phyloP scores from a whole-genome alignment of 495 filamentous ascomycete species.

The Xylaria intraflava region DNA sequence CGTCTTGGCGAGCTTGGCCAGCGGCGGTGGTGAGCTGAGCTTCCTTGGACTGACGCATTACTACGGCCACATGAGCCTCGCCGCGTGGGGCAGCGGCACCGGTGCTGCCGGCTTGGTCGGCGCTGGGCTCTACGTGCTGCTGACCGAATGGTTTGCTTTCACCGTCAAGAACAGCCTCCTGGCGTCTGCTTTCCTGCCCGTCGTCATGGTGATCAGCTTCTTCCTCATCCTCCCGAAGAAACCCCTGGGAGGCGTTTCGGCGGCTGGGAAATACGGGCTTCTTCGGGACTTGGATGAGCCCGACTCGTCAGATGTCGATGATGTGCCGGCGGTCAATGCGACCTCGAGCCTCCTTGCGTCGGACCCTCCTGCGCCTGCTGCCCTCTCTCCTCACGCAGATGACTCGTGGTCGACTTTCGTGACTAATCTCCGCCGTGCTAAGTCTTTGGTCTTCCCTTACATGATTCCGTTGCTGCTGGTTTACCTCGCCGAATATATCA shows the following conservation, averaged over 20 bases:
- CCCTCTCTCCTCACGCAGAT: slow-evolving; percentile 11
- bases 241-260: slow-evolving; percentile 39
- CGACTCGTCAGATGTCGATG: slow-evolving; percentile 32
- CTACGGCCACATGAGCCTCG: slow-evolving; percentile 84
- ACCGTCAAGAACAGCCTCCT: slow-evolving; percentile 65
- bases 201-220: slow-evolving; percentile 78
- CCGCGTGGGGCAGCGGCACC: slow-evolving; percentile 89
- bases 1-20: slow-evolving; percentile 74
- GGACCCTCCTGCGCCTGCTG: slow-evolving; percentile 21
- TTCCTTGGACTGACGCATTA: slow-evolving; percentile 89
- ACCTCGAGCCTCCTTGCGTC: slow-evolving; percentile 36
- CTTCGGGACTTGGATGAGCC: slow-evolving; percentile 38
- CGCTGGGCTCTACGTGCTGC: slow-evolving; percentile 76
- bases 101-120: slow-evolving; percentile 85
- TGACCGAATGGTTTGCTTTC: slow-evolving; percentile 71
- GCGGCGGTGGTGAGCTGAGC: slow-evolving; percentile 79
- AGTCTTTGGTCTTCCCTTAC: slow-evolving; percentile 45
- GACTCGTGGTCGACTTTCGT: slow-evolving; percentile 34
- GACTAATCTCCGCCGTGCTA: slow-evolving; percentile 38
- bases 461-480: slow-evolving; percentile 91
- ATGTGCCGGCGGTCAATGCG: slow-evolving; percentile 18
- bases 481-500: slow-evolving; percentile 92
- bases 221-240: slow-evolving; percentile 68
- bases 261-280: slow-evolving; percentile 35
- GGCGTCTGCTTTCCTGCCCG: slow-evolving; percentile 68